Evolutionary conservation across 129 eudicot species (phyloP), one percentile per base, ranked within the genome.

Genomic region (Flaveria linearis): DNA sequence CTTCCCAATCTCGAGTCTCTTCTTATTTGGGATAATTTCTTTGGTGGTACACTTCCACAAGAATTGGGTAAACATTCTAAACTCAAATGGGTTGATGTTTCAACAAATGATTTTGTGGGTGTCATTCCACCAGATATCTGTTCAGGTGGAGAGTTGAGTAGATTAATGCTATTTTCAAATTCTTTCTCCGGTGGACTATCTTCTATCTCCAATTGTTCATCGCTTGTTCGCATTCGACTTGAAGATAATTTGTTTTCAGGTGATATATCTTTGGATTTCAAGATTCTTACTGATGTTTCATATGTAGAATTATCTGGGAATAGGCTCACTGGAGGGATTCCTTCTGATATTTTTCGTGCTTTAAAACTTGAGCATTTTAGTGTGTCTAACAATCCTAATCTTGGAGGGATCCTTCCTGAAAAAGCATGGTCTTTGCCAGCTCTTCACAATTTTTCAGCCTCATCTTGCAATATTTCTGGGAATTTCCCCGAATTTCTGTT

Each of bases 201-300:
- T 71, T 82, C 95, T 15, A 84, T 94, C 28, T 83, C 92, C 46
- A 87, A 83, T 70, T 94, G 99, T 78, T 87, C 96, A 7, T 89
- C 97, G 18, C 87, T 94, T 9, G 87, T 94, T 78, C 96, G 99
- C 14, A 75, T 94, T 60, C 88, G 99, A 2, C 77, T 94, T 5
- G 99, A 91, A 76, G 89, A 94, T 71, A 94, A 94, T 72, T 83
- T 63, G 39, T 88, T 94, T 56, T 89, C 96, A 62, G 97, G 97
- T 67, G 86, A 80, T 8, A 79, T 92, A 46, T 69, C 96, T 76
- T 75, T 89, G 71, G 70, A 77, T 18, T 92, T 89, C 72, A 75
- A 77, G 9, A 71, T 79, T 39, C 77, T 88, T 28, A 74, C 82
- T 20, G 84, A 70, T 47, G 66, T 90, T 12, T 72, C 88, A 22